Conservation (phyloP, 1,284 basidiomycete genomes). For the Cryptococcus sp. region DNA sequence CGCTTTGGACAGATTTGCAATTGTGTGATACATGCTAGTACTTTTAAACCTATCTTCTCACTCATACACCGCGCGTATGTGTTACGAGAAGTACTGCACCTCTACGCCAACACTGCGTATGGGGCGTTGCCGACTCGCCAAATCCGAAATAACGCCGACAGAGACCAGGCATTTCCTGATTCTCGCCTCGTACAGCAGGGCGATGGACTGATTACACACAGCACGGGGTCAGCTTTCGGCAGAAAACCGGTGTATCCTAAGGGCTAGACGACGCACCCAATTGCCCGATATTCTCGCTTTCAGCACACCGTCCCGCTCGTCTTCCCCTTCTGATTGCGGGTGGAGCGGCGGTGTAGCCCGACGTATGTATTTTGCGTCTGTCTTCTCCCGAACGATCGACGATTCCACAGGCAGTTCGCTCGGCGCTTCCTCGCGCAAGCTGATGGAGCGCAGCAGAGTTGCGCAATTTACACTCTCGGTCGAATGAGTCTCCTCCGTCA, state of each 20-base stretch:
- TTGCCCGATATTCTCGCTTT: conserved; percentile 87
- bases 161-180: conserved; percentile 85
- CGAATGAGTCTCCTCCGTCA: too few species aligned
- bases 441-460: too few species aligned
- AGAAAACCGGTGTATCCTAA: background rate
- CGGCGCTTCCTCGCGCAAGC: too few species aligned
- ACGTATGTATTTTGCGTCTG: too few species aligned
- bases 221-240: background rate
- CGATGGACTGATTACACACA: conserved; percentile 65
- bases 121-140: conserved; percentile 77
- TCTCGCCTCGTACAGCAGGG: conserved; percentile 92
- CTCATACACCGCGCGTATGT: background rate
- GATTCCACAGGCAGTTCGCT: too few species aligned
- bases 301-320: conserved; percentile 67
- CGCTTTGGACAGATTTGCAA: too few species aligned
- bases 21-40: too few species aligned
- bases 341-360: too few species aligned
- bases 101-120: conserved; percentile 86
- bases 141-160: conserved; percentile 82
- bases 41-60: background rate
- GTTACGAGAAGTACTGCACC: conserved; percentile 74
- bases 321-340: conserved; percentile 6
- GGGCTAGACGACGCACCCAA: conserved; percentile 61
- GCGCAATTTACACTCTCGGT: too few species aligned
- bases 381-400: too few species aligned